These are phyloP conservation scores for Heliamphora pulchella DNA, from an alignment of 179 eudicot species.

Conservation along the genomic window DNA sequence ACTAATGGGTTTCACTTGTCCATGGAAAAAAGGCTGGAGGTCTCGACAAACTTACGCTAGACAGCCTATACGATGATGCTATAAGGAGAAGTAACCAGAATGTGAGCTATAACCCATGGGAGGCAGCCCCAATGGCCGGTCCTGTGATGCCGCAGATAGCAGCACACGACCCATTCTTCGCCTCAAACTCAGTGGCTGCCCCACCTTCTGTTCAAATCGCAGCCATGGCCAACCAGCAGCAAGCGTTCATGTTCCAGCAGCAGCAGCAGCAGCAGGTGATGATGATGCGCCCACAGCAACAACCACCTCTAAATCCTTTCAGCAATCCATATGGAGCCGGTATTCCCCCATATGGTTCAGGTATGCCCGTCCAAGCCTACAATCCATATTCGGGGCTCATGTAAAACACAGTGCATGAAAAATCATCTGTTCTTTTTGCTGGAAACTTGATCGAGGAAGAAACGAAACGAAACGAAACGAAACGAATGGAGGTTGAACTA, in stretches of 20 bases:
- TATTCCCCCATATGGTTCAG: slow-evolving; percentile 53
- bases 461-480: no score
- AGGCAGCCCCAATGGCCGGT: slow-evolving; percentile 40
- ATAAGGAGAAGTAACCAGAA: slow-evolving; percentile 75
- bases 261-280: slow-evolving; percentile 41
- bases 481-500: slow-evolving; percentile 5
- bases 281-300: slow-evolving; percentile 57
- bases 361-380: slow-evolving; percentile 60
- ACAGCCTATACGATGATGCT: slow-evolving; percentile 92
- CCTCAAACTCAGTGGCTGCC: slow-evolving; percentile 49
- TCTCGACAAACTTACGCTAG: slow-evolving; percentile 72
- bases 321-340: slow-evolving; percentile 46
- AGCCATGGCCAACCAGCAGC: slow-evolving; percentile 69
- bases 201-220: slow-evolving; percentile 68
- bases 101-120: slow-evolving; percentile 87
- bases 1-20: slow-evolving; percentile 8
- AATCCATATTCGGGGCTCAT: slow-evolving; percentile 68
- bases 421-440: slow-evolving; percentile 1
- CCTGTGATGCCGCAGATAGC: slow-evolving; percentile 50
- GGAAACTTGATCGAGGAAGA: neutral
- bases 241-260: slow-evolving; percentile 56
- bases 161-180: slow-evolving; percentile 63
- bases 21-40: slow-evolving; percentile 66
- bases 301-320: slow-evolving; percentile 53
- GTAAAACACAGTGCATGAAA: slow-evolving; percentile 22